phyloP scores from a whole-genome alignment of 805 yeast species.

The Lachancea sp. region DNA sequence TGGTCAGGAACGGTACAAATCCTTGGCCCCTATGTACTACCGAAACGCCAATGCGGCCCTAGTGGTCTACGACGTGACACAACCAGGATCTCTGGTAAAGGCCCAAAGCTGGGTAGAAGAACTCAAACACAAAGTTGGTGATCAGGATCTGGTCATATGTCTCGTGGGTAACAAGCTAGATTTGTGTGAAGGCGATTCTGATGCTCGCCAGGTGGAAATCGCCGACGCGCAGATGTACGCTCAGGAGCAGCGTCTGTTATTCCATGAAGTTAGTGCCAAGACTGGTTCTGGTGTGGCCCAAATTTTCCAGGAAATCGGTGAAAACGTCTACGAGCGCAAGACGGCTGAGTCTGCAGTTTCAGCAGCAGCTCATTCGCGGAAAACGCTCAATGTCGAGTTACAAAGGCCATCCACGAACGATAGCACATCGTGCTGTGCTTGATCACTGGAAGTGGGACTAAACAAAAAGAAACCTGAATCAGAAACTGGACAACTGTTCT shows the following conservation, averaged over 20 bases:
- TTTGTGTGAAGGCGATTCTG: conserved; percentile 39
- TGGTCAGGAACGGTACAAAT: conserved; percentile 84
- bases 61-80: conserved; percentile 79
- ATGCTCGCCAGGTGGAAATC: conserved; percentile 40
- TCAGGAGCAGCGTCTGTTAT: conserved; percentile 43
- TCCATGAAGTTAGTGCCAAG: conserved; percentile 54
- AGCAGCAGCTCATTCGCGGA: conserved; percentile 11
- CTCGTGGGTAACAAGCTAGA: conserved; percentile 86
- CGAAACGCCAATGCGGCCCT: conserved; percentile 78
- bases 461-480: no score
- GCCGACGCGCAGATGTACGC: conserved; percentile 51
- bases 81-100: conserved; percentile 60
- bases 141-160: conserved; percentile 66
- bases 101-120: conserved; percentile 92
- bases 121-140: conserved; percentile 74
- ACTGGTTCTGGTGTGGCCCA: conserved; percentile 46
- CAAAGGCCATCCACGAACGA: conserved; percentile 42
- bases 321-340: conserved; percentile 34
- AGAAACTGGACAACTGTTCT: no score
- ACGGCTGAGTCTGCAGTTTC: conserved; percentile 16
- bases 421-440: conserved; percentile 37
- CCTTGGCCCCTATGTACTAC: conserved; percentile 78
- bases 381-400: conserved; percentile 29
- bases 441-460: conserved; percentile 2
- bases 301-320: conserved; percentile 45